Conservation (phyloP, 805 yeast species). For the Candida ulmi region DNA sequence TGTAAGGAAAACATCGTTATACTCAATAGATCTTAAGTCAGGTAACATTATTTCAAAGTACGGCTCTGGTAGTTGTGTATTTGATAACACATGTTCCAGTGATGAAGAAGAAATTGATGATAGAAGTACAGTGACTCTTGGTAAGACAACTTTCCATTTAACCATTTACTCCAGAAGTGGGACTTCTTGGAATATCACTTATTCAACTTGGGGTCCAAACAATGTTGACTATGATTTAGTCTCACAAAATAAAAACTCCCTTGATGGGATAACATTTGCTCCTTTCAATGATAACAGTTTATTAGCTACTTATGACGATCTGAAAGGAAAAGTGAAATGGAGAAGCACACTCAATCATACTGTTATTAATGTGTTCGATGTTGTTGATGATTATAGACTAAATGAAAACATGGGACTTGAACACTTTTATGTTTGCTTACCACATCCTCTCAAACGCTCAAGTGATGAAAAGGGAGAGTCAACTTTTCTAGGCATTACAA, state of each 20-base stretch:
- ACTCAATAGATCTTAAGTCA: constrained; percentile 62
- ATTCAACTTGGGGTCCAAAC: constrained; percentile 89
- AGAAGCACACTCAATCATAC: constrained; percentile 65
- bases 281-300: constrained; percentile 80
- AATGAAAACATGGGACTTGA: constrained; percentile 4
- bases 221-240: constrained; percentile 57
- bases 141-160: constrained; percentile 67
- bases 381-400: constrained; percentile 32
- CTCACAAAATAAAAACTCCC: constrained; percentile 45
- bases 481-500: constrained; percentile 63
- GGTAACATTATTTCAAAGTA: constrained; percentile 70
- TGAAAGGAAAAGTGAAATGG: constrained; percentile 72
- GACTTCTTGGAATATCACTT: constrained; percentile 79
- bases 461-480: constrained; percentile 29
- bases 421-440: constrained; percentile 44
- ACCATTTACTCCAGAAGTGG: constrained; percentile 71
- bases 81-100: constrained; percentile 1
- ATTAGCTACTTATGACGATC: constrained; percentile 63
- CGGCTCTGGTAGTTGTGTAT: constrained; percentile 36
- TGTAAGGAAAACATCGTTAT: constrained; percentile 65
- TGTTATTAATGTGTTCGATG: constrained; percentile 76
- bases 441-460: constrained; percentile 54
- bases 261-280: constrained; percentile 72
- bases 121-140: constrained; percentile 45
- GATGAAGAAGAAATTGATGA: constrained; percentile 3